phyloP scores from a whole-genome alignment of 495 filamentous ascomycete species.

The Penicillium pancosmium region DNA sequence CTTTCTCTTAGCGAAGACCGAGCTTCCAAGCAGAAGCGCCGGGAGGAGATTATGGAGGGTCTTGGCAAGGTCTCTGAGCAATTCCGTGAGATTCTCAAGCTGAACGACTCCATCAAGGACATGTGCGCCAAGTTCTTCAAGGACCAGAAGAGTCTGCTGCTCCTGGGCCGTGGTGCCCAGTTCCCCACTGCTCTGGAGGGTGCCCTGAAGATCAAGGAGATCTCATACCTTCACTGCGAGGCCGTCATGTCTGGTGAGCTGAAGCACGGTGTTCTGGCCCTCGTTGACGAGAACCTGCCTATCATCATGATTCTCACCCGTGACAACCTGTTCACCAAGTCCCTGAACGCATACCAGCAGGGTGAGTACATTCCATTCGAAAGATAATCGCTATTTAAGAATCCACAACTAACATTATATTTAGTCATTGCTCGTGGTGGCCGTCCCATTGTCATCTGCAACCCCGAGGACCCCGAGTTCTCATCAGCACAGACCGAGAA shows the following conservation, averaged over 20 bases:
- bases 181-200: conserved; percentile 97
- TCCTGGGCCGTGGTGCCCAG: conserved; percentile 92
- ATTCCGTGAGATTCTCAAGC: conserved; percentile 85
- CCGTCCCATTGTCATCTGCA: conserved; percentile 98
- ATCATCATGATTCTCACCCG: conserved; percentile 99
- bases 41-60: conserved; percentile 96
- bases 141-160: conserved; percentile 92
- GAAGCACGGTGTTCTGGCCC: conserved; percentile 95
- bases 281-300: conserved; percentile 96
- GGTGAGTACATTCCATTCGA: conserved; percentile 52
- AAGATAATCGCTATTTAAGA: neutral
- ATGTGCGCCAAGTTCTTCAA: conserved; percentile 90
- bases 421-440: conserved; percentile 91
- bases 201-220: conserved; percentile 99
- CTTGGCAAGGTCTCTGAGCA: conserved; percentile 83
- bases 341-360: conserved; percentile 97
- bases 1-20: conserved; percentile 94
- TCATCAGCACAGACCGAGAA: conserved; percentile 83
- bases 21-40: conserved; percentile 87
- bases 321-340: conserved; percentile 94
- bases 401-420: conserved; percentile 3
- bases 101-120: conserved; percentile 91
- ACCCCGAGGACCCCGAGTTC: conserved; percentile 87
- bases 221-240: conserved; percentile 98
- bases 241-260: conserved; percentile 99